Evolutionary conservation across 2,329 filamentous ascomycete genomes (phyloP).

Genomic region (Tolypocladium tropicale): DNA sequence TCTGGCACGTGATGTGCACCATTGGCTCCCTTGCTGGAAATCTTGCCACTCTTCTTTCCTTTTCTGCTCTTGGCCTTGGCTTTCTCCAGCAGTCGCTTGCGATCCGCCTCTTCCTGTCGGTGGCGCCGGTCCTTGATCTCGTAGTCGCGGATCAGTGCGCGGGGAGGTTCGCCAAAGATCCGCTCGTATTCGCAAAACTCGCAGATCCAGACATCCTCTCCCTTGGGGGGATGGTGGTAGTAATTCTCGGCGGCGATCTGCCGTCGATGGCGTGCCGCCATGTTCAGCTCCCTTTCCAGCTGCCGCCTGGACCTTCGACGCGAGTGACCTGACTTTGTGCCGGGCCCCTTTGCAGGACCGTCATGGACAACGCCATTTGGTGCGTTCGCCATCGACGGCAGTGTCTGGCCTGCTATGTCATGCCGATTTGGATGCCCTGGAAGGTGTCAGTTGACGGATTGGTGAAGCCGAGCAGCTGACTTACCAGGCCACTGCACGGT

Average conservation of each 20-base stretch:
- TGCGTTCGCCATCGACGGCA: slow-evolving; percentile 6
- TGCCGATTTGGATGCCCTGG: slow-evolving; percentile 14
- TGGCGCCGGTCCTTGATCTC: slow-evolving; percentile 88
- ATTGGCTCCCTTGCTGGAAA: slow-evolving; percentile 15
- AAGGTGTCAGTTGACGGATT: neutral
- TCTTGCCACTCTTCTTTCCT: slow-evolving; percentile 70
- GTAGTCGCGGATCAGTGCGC: slow-evolving; percentile 79
- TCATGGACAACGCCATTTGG: slow-evolving; percentile 17
- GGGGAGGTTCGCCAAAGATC: slow-evolving; percentile 82
- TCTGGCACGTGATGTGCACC: slow-evolving; percentile 11
- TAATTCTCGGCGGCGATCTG: slow-evolving; percentile 70
- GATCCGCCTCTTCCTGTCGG: slow-evolving; percentile 76
- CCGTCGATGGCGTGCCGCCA: slow-evolving; percentile 68
- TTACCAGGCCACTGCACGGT: slow-evolving; percentile 64
- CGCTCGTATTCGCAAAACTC: slow-evolving; percentile 97
- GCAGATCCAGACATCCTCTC: slow-evolving; percentile 83
- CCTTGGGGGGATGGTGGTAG: slow-evolving; percentile 57
- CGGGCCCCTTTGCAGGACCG: slow-evolving; percentile 22
- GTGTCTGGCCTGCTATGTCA: slow-evolving; percentile 9
- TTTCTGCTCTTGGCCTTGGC: slow-evolving; percentile 90
- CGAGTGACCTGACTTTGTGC: slow-evolving; percentile 14
- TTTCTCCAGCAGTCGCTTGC: slow-evolving; percentile 76
- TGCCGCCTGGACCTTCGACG: slow-evolving; percentile 54
- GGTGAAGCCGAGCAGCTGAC: neutral
- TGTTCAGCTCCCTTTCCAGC: slow-evolving; percentile 58